phyloP scores from a whole-genome alignment of 805 yeast genomes.

The Candida cerambycidarum region DNA sequence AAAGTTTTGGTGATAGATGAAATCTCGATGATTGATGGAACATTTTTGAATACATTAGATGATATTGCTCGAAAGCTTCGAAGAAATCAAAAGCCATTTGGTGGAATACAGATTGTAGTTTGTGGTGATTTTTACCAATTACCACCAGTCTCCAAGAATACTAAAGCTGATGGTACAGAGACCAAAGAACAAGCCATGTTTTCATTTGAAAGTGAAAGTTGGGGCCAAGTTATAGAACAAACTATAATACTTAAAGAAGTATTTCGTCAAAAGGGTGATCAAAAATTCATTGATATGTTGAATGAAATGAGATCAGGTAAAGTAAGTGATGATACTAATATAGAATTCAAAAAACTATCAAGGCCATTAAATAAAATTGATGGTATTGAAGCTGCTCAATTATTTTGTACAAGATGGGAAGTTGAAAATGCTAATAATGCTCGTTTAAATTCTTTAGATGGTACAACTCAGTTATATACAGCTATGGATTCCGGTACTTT shows the following conservation, averaged over 20 bases:
- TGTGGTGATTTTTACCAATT: conserved; percentile 84
- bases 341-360: conserved; percentile 51
- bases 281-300: conserved; percentile 67
- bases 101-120: conserved; percentile 73
- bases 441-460: conserved; percentile 48
- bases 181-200: conserved; percentile 33
- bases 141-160: conserved; percentile 62
- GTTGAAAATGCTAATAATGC: conserved; percentile 64
- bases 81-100: conserved; percentile 57
- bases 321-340: conserved; percentile 47
- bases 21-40: conserved; percentile 77
- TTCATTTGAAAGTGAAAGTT: conserved; percentile 64
- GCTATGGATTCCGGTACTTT: conserved; percentile 58
- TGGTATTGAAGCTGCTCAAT: conserved; percentile 70
- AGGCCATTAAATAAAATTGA: conserved; percentile 51
- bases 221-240: conserved; percentile 57
- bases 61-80: conserved; percentile 55
- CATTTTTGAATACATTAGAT: conserved; percentile 61
- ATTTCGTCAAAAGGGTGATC: conserved; percentile 76
- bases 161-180: conserved; percentile 28
- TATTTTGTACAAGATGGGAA: conserved; percentile 71
- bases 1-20: conserved; percentile 74
- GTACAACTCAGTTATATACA: conserved; percentile 41
- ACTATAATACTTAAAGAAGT: conserved; percentile 64
- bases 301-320: conserved; percentile 70